Base-by-base conservation (phyloP, 306 rosid species). In the Nissolia schottii region DNA sequence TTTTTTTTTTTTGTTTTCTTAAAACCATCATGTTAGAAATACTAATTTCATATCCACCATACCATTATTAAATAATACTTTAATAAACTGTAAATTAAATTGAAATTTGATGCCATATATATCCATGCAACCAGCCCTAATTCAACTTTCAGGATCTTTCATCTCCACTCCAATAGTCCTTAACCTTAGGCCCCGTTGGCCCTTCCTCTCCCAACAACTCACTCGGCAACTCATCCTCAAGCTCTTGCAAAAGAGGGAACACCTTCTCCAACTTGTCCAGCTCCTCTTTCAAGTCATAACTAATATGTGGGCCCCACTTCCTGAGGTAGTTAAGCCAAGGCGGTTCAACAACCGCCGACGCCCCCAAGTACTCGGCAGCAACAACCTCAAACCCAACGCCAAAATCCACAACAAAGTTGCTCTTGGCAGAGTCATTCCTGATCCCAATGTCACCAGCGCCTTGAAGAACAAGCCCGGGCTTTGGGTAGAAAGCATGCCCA, bases 401-500 rank as follows among this genome's bases (percentile, higher is more conserved):
- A 23, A 71, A 7, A 29, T 79, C 82, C 9, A 79, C 3, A 40
- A 34, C 78, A 56, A 32, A 31, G 4, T 79, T 32, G 65, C 78
- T 72, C 55, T 72, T 79, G 4, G 35, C 23, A 56, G 78, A 18
- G 1, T 79, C 78, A 56, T 79, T 79, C 68, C 56, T 79, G 34
- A 79, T 45, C 15, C 82, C 82, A 16, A 64, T 43, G 1, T 49
- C 64, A 45, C 77, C 46, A 56, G 7, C 28, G 22, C 82, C 82
- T 79, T 79, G 82, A 1, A 79, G 49, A n/a, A 71, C 74, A 65
- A 55, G 20, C 14, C 82, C 82, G 16, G 55, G 49, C 65, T 79
- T 79, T 15, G 78, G 64, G 32, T 79, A 79, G 8, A 79, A n/a
- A 24, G 82, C 82, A 79, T 79, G 82, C 0, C 82, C 82, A 79